Base-by-base conservation (phyloP, 768 basidiomycete species). In the Russula virescens region DNA sequence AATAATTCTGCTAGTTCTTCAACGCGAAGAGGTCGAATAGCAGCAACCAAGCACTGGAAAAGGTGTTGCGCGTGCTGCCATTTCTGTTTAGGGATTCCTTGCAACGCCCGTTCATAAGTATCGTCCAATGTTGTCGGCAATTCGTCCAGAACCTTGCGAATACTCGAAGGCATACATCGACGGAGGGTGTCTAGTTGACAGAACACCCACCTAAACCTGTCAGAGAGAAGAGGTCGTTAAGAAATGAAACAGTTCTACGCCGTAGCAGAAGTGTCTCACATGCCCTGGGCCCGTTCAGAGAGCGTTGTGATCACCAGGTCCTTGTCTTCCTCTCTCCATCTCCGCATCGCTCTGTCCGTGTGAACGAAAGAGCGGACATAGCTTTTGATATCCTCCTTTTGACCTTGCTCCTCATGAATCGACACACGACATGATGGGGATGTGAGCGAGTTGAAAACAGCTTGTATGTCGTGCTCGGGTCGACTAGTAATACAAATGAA, bases 1-100 rank as follows among this genome's bases (percentile, higher is more conserved):
- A 54, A 54, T 42, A 54, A 42, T 35, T 54, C 53, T 5, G 53
- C 53, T 8, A 54, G 53, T 42, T 54, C 53, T 42, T 42, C 3
- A 2, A 19, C 38, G 9, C 4, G 38, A 26, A 54, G 38, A 1
- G 53, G 53, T 19, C 53, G 35, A 42, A 54, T 26, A 5, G 38
- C 53, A 0, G 38, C 53, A 26, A 40, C 38, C 2, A 54, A 11
- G 23, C 53, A 54, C 3, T 54, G 53, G 16, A 54, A 54, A 42
- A 54, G 53, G 0, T 23, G 53, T 40, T 19, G 38, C 1, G 53
- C 53, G 9, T 54, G 38, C 9, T 40, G 38, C 25, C 14, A 40
- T 26, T 54, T 54, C 35, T 54, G 14, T 54, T 54, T 42, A 4
- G 53, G 53, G 23, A 54, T 54, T 16, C n/a, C 23, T 42, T 54